Evolutionary conservation across 2,329 filamentous ascomycete species (phyloP).

Genomic region (Aspergillus brasiliensis): DNA sequence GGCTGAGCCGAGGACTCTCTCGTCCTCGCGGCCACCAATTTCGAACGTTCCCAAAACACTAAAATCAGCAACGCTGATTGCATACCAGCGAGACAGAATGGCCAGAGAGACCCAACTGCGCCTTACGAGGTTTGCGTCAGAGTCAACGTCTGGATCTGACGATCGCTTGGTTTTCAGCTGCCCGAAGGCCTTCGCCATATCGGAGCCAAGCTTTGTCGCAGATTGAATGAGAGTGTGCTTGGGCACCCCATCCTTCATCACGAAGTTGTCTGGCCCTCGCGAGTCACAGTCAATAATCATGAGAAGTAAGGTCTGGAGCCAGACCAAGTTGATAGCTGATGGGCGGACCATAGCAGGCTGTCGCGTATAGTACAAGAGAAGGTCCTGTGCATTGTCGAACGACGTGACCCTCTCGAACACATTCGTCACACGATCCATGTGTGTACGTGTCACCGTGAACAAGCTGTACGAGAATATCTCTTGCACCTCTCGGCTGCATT

Average conservation of each 20-base stretch:
- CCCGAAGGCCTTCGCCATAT: conserved; percentile 42
- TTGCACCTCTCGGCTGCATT: conserved; percentile 43
- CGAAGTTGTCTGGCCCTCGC: conserved; percentile 45
- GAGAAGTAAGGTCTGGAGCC: conserved; percentile 44
- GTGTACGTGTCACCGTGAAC: conserved; percentile 43
- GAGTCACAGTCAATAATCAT: conserved; percentile 48
- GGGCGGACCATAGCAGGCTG: conserved; percentile 39
- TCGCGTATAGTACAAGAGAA: conserved; percentile 41
- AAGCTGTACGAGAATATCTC: conserved; percentile 44
- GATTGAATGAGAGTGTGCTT: conserved; percentile 45
- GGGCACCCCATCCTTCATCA: conserved; percentile 43
- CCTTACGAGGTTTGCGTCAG: conserved; percentile 43
- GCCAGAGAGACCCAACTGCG: conserved; percentile 44
- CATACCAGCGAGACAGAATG: conserved; percentile 46
- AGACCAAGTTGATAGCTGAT: conserved; percentile 41
- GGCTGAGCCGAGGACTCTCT: conserved; percentile 38
- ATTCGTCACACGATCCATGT: conserved; percentile 35
- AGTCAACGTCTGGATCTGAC: conserved; percentile 41
- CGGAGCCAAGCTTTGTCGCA: conserved; percentile 40
- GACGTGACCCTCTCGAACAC: conserved; percentile 39
- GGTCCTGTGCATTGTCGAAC: conserved; percentile 44
- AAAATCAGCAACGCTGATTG: conserved; percentile 43
- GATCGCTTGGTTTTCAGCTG: conserved; percentile 40
- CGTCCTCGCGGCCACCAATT: conserved; percentile 42
- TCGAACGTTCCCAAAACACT: conserved; percentile 42